Evolutionary conservation across 75 land plant genomes (phyloP).

Genomic region (Sequoiadendron giganteum): DNA sequence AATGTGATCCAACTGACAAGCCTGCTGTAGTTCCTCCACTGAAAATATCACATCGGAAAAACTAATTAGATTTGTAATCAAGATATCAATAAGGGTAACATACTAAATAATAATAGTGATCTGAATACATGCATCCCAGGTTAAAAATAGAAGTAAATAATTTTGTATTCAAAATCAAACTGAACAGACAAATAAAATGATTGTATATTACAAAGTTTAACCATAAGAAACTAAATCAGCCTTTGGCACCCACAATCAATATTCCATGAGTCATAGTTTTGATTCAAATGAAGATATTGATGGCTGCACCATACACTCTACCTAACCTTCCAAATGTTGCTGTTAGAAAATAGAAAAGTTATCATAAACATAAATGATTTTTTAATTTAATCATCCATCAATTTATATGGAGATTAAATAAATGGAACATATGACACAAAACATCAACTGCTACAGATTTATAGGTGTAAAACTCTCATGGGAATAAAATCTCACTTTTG

Average conservation of each 20-base stretch:
- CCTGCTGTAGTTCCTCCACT: conserved; percentile 98
- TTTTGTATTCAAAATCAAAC: too few relatives aligned
- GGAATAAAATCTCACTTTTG: background rate
- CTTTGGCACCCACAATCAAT: background rate
- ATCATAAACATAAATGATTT: background rate
- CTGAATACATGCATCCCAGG: background rate
- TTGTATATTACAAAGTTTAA: background rate
- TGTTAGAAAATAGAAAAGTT: background rate
- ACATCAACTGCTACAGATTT: background rate
- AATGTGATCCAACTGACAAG: conserved; percentile 70
- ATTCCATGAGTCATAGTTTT: background rate
- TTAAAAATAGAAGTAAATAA: too few relatives aligned
- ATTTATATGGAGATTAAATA: background rate
- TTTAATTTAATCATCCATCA: background rate
- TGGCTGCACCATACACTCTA: background rate
- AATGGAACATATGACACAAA: background rate
- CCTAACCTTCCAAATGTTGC: background rate
- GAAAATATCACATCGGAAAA: conserved; percentile 12
- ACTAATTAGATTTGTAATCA: conserved; percentile 1
- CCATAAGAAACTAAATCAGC: background rate
- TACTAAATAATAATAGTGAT: background rate
- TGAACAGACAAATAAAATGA: too few relatives aligned
- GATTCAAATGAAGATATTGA: background rate
- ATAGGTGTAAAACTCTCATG: background rate
- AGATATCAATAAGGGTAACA: background rate